Evolutionary conservation across 768 basidiomycete species (phyloP), one percentile per base, ranked within the genome.

Genomic region (Filobasidium floriforme): DNA sequence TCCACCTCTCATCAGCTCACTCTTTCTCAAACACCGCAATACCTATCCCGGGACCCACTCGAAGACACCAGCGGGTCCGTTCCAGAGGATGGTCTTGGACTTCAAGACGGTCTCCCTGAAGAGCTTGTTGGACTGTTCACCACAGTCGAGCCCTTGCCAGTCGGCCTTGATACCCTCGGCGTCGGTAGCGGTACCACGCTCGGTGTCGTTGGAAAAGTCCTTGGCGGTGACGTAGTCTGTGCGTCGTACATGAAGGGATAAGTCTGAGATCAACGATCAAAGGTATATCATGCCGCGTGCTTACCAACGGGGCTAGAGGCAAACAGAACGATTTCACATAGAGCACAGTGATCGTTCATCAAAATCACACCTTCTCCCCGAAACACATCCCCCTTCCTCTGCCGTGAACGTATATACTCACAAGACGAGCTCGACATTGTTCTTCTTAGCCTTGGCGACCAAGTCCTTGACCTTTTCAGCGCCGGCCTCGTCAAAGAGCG

Each of bases 141-240:
- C 94, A 57, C 84, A 88, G 80, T 99, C 94, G 55, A 99, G 88
- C 74, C 94, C 94, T 88, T 92, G 86, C 89, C 90, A 92, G 43
- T 86, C 89, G 41, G 89, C 88, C 3, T 90, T 92, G 75, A 99
- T 97, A 51, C 94, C 94, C 66, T 88, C 83, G 65, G 82, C 74
- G 71, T 90, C 87, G n/a, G 90, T 88, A 2, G 90, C 92, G 66
- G 29, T 51, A 65, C 83, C 68, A 66, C 89, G 90, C 76, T 84
- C 83, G 41, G 96, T 93, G 70, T 94, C 84, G 81, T 93, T 92
- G 81, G 86, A 88, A 73, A 97, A 98, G 78, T 94, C 93, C 80
- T 97, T 91, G 41, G 88, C 94, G 19, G 87, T 97, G 73, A 98
- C 81, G 80, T 87, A 94, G 81, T 99, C 94, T 62, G 92, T n/a